phyloP scores from a whole-genome alignment of 768 basidiomycete species.

The Boletellus ananas region DNA sequence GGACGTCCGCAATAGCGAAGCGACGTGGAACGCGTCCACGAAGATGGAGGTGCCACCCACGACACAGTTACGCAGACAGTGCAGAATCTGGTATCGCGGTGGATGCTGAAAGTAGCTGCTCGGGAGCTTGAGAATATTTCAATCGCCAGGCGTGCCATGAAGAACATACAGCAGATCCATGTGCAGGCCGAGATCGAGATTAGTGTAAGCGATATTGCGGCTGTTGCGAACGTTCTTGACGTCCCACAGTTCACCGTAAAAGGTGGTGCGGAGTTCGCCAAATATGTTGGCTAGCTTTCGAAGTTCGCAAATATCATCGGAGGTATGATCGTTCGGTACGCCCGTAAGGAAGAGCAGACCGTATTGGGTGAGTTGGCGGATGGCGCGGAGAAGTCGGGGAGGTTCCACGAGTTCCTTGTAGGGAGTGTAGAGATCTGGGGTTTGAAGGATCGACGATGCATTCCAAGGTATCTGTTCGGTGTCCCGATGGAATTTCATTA shows the following conservation, averaged over 20 bases:
- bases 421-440: slow-evolving; percentile 47
- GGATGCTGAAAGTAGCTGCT: slow-evolving; percentile 86
- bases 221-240: slow-evolving; percentile 73
- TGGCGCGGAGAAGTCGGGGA: slow-evolving; percentile 48
- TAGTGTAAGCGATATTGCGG: slow-evolving; percentile 93
- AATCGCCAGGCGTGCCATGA: neutral
- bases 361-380: slow-evolving; percentile 65
- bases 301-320: slow-evolving; percentile 61
- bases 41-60: slow-evolving; percentile 82
- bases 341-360: slow-evolving; percentile 72
- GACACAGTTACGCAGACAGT: slow-evolving; percentile 84
- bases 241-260: slow-evolving; percentile 89
- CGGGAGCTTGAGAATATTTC: slow-evolving; percentile 4
- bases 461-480: slow-evolving; percentile 44
- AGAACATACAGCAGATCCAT: slow-evolving; percentile 83
- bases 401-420: slow-evolving; percentile 50
- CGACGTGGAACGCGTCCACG: slow-evolving; percentile 73
- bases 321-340: slow-evolving; percentile 63
- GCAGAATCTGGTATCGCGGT: slow-evolving; percentile 88
- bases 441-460: slow-evolving; percentile 31
- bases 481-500: slow-evolving; percentile 46
- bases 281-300: slow-evolving; percentile 61
- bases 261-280: slow-evolving; percentile 77
- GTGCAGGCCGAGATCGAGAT: slow-evolving; percentile 82
- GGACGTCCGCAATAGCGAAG: slow-evolving; percentile 44